phyloP scores from a whole-genome alignment of 2,329 filamentous ascomycete genomes.

The Karstenula rhodostoma region DNA sequence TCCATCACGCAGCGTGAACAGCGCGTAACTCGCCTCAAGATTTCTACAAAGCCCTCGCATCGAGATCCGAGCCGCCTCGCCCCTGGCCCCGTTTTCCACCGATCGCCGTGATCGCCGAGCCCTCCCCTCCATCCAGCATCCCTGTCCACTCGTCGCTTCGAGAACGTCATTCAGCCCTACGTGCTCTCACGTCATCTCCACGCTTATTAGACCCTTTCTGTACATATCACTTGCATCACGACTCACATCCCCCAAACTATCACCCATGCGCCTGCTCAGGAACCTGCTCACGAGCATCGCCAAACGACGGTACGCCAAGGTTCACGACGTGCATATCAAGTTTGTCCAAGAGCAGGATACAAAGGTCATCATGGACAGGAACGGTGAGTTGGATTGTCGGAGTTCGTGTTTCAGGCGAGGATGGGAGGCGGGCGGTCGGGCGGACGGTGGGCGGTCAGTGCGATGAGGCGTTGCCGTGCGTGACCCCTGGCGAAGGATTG shows the following conservation, averaged over 20 bases:
- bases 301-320: slow-evolving; percentile 36
- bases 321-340: slow-evolving; percentile 37
- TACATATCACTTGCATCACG: not conserved
- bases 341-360: slow-evolving; percentile 16
- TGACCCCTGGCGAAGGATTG: not conserved
- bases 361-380: slow-evolving; percentile 25
- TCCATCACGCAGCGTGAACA: not conserved
- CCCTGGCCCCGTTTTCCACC: slow-evolving; percentile 5
- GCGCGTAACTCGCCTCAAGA: not conserved
- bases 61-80: not conserved
- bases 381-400: slow-evolving; percentile 25
- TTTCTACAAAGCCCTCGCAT: not conserved
- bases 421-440: too few relatives aligned
- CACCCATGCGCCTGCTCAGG: slow-evolving; percentile 5
- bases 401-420: slow-evolving; percentile 1
- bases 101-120: not conserved
- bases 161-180: slow-evolving; percentile 8
- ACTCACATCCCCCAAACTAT: not conserved
- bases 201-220: slow-evolving; percentile 5
- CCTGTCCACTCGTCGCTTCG: slow-evolving; percentile 1
- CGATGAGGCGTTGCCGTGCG: not conserved
- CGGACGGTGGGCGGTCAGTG: slow-evolving; percentile 1
- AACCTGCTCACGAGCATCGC: not conserved
- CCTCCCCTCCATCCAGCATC: not conserved
- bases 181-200: slow-evolving; percentile 7